Evolutionary conservation across 495 filamentous ascomycete species (phyloP).

Genomic region (Polyplosphaeria fusca): DNA sequence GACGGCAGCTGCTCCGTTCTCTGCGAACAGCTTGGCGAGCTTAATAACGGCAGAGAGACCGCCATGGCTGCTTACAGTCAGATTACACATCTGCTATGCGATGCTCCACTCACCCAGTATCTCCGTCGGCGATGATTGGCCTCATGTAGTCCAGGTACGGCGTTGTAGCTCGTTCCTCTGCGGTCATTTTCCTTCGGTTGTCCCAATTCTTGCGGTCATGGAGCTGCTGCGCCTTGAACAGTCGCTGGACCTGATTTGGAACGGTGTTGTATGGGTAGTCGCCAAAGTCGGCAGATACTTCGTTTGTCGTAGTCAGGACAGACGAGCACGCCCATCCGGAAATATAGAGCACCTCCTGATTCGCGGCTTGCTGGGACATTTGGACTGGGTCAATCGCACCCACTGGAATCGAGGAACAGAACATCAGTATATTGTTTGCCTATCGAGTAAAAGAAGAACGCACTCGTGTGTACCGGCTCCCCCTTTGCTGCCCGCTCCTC

Average conservation of each 20-base stretch:
- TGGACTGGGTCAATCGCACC: conserved; percentile 97
- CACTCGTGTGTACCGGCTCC: conserved; percentile 87
- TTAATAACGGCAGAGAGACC: conserved; percentile 91
- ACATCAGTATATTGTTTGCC: conserved; percentile 17
- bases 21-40: conserved; percentile 96
- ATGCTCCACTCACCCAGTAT: conserved; percentile 67
- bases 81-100: neutral
- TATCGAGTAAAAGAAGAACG: conserved; percentile 37
- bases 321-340: conserved; percentile 97
- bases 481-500: conserved; percentile 69
- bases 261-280: conserved; percentile 99
- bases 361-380: conserved; percentile 96
- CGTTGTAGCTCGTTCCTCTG: conserved; percentile 65
- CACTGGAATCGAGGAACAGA: conserved; percentile 52
- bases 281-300: conserved; percentile 94
- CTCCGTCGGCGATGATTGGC: conserved; percentile 95
- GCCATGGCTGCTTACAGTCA: conserved; percentile 48
- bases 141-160: conserved; percentile 89
- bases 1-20: conserved; percentile 92
- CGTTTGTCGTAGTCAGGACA: conserved; percentile 87
- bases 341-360: conserved; percentile 94
- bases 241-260: conserved; percentile 91
- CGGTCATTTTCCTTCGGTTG: conserved; percentile 68
- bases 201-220: conserved; percentile 97
- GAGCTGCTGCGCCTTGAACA: conserved; percentile 94